Base-by-base conservation (phyloP, 768 basidiomycete species). In the Xerocomellus dryophilus region DNA sequence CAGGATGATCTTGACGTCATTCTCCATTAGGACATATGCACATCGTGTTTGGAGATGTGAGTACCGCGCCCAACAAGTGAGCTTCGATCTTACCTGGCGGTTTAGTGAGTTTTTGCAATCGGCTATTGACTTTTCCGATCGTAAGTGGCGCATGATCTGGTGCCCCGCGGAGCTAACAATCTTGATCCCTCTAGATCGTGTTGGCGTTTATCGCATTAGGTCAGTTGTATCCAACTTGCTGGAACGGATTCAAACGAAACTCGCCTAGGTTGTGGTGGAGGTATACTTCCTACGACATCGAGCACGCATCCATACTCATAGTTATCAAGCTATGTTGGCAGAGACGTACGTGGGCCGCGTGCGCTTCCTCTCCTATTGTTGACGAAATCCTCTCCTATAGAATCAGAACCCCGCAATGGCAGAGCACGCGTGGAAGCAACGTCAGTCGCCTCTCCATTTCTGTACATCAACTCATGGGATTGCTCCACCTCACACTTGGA, bases 41-140 rank as follows among this genome's bases (percentile, higher is more conserved):
- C 66, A 73, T 58, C 72, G 71, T 27, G 65, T 73, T 54, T 73
- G 73, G 73, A 71, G 66, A 59, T 49, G 72, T 72, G 50, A 59
- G 72, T 54, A 18, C 51, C 18, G 2, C 11, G 11, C 18, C 18
- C 9, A 47, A 56, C 15, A 36, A 45, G 15, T 10, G 12, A 31
- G 7, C 40, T 41, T 45, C 0, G 14, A 57, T 35, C 44, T 56
- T 27, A 53, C 47, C n/a, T 38, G 14, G 18, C 4, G 9, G 14
- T 38, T 32, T 29, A 74, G 72, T 73, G 43, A 73, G 71, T 47
- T 68, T 68, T 48, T 56, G 63, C 43, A 71, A 67, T 44, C 58
- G 59, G 8, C 34, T 59, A 14, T 62, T 73, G 54, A 71, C 71
- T 14, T 46, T 59, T 46, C 58, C 71, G 18, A 73, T 73, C 53